Evolutionary conservation across 257 asterid species (phyloP), one percentile per base, ranked within the genome.

Genomic region (Gardenia jasminoides): DNA sequence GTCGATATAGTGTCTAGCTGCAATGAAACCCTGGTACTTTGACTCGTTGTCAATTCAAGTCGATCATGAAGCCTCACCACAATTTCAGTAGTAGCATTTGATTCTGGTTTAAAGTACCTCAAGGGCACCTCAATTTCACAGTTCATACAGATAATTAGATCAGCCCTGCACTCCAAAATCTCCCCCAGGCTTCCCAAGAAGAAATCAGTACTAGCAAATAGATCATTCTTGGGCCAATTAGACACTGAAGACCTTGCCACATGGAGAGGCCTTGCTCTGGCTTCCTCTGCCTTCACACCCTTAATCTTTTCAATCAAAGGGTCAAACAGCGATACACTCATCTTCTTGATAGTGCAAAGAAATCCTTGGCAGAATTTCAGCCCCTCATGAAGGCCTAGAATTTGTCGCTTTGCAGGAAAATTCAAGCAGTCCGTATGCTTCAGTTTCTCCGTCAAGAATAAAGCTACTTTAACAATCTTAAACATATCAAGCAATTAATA

Each of bases 141-240:
- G 3, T 72, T 72, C 2, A 67, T 26, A 10, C 56, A 31, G 16
- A 48, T 17, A 11, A 77, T 65, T 8, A 73, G 46, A n/a, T 52
- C 44, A 9, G 48, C 66, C 28, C 43, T 24, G 48, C 69, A 50
- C 1, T 75, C 73, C 4, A 84, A 70, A 2, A 87, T 74, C 50
- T 82, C 86, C 82, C 80, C 78, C 65, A 90, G 84, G 61, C 86
- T 90, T 15, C 72, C 79, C 33, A 77, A 24, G 5, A 81, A 28
- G 0, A 47, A 77, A 41, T 61, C 68, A 1, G 30, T 68, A 20
- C 47, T 22, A 15, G 31, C 30, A 7, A 59, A 15, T 24, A 0
- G 12, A 59, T 7, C 66, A 24, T 28, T 24, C 31, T 1, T n/a
- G 31, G 31, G 33, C 31, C 31, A 59, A 59, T 24, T 59, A n/a